These are phyloP conservation scores for Aspergillus steynii DNA, from an alignment of 495 filamentous ascomycete genomes.

Conservation along the genomic window DNA sequence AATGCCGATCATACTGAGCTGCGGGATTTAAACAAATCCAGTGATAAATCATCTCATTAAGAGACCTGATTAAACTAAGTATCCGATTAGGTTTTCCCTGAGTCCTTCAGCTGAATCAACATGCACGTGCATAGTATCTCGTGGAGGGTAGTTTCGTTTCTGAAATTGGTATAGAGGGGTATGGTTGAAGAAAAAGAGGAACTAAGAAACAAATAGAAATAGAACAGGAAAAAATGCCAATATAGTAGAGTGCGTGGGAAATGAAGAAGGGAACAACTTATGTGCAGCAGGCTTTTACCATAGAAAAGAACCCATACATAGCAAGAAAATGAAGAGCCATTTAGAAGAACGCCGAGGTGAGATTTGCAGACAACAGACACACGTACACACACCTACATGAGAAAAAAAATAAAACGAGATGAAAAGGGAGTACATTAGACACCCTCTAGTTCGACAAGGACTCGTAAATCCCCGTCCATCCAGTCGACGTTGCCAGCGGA, in stretches of 20 bases:
- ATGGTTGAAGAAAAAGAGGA: not conserved
- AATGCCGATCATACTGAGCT: too few species aligned
- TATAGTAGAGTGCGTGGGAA: too few species aligned
- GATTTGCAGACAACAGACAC: not conserved
- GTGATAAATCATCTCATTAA: not conserved
- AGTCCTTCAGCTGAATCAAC: not conserved
- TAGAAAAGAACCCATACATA: not conserved
- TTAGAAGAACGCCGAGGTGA: not conserved
- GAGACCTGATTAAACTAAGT: not conserved
- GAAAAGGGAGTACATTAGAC: not conserved
- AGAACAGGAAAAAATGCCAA: not conserved
- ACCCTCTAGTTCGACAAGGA: conserved; percentile 41
- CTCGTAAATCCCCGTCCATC: conserved; percentile 53
- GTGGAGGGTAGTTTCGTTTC: not conserved
- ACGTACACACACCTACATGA: not conserved
- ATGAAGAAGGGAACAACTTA: not conserved
- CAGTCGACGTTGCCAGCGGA: conserved; percentile 48
- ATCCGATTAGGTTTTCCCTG: not conserved
- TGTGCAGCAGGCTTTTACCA: not conserved
- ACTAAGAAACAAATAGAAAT: not conserved
- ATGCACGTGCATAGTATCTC: not conserved
- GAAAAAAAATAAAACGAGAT: conserved; percentile 1
- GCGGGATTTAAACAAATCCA: not conserved
- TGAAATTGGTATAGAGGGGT: not conserved
- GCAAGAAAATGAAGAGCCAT: not conserved